Base-by-base conservation (phyloP, 371 early-diverging fungal genomes). In the Apophysomyces ossiformis region DNA sequence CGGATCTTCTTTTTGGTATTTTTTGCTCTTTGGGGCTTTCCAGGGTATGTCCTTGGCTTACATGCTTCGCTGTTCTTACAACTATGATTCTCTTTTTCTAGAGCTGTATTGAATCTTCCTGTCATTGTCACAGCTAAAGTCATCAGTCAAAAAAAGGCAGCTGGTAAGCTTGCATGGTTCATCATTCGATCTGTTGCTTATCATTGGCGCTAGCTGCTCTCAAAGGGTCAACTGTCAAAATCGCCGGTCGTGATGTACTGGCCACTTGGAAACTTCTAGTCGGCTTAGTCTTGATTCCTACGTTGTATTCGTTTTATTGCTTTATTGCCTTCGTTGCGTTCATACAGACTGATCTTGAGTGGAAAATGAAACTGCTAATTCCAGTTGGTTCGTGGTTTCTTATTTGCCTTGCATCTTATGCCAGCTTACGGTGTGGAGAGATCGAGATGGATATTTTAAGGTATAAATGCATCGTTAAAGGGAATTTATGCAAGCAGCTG, bases 201-300 rank as follows among this genome's bases (percentile, higher is more conserved):
- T 68, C 16, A 16, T 60, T 36, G 65, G 38, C 7, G 50, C 39
- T 65, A 78, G 94, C 93, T 70, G 97, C 96, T 0, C 79, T 92
- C 64, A 89, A 87, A 1, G 89, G 85, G 6, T 95, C 95, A 13
- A 90, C 89, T 12, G 96, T 97, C 65, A 97, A 97, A 75, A 87
- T 96, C 64, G 88, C 86, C 46, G 97, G 94, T 26, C 85, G 88
- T 41, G 97, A 97, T 71, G 96, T 97, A 6, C 77, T 96, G 13
- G 93, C 94, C 2, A 95, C 96, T 6, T 96, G 96, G 97, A 96
- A 96, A 72, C 78, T 95, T 2, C 72, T 94, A 18, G 89, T 91
- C 32, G 89, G 90, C 18, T 67, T 93, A 38, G 90, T 84, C 15
- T 75, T 93, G 36, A 76, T 89, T 43, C 95, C 96, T 12, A 64